Conservation (phyloP, 2,329 filamentous ascomycete genomes). For the Neonectria punicea region DNA sequence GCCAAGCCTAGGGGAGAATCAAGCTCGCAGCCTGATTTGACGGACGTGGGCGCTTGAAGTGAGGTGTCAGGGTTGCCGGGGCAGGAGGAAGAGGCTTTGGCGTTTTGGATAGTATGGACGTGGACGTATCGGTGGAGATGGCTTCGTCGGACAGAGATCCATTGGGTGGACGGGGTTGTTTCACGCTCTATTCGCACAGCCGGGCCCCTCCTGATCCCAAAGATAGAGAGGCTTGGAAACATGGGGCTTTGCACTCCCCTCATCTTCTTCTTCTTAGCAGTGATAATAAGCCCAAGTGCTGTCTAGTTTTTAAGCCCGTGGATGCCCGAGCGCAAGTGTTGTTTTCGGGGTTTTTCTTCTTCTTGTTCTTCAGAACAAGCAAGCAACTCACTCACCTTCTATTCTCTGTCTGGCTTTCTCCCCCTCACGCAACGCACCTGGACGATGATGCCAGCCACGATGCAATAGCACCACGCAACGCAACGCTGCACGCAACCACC, state of each 20-base stretch:
- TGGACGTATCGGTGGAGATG: slow-evolving; percentile 13
- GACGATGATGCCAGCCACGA: neutral
- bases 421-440: no score
- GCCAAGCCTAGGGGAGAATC: neutral
- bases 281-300: neutral
- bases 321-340: neutral
- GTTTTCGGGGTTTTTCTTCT: neutral
- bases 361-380: neutral
- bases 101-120: slow-evolving; percentile 10
- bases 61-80: slow-evolving; percentile 5
- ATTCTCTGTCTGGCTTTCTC: neutral
- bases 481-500: neutral
- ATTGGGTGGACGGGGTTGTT: slow-evolving; percentile 11
- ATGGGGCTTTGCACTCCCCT: neutral
- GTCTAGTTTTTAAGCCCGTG: neutral
- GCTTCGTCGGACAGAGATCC: slow-evolving; percentile 4
- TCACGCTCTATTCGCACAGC: neutral
- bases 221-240: slow-evolving; percentile 3
- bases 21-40: neutral
- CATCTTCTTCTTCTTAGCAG: neutral
- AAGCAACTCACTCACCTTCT: neutral
- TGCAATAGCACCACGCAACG: neutral
- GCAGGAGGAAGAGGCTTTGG: slow-evolving; percentile 18
- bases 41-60: slow-evolving; percentile 6
- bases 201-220: neutral